Evolutionary conservation across 768 basidiomycete genomes (phyloP).

Genomic region (Hebeloma cylindrosporum): DNA sequence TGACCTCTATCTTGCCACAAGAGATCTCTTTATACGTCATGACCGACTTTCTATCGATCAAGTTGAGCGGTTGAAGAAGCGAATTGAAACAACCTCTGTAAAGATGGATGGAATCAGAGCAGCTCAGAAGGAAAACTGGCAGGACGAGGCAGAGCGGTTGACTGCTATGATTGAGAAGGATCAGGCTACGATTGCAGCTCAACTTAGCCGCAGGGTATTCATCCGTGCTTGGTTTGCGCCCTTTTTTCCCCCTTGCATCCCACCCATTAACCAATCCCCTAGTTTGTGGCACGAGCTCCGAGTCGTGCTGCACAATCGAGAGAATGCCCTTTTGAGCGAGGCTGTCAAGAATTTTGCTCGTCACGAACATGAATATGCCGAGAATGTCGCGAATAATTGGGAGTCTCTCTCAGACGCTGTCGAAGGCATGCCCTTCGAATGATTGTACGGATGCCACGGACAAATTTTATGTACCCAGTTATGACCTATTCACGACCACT

Average conservation of each 20-base stretch:
- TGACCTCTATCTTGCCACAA: constrained; percentile 83
- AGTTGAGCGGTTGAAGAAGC: constrained; percentile 84
- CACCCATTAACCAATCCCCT: constrained; percentile 10
- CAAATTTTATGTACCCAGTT: constrained; percentile 1
- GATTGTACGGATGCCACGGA: constrained; percentile 17
- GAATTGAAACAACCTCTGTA: constrained; percentile 71
- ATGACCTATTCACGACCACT: constrained; percentile 16
- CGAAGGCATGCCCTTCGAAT: constrained; percentile 86
- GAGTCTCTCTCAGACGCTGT: constrained; percentile 65
- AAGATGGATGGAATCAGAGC: constrained; percentile 76
- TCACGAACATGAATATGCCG: constrained; percentile 70
- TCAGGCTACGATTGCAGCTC: constrained; percentile 73
- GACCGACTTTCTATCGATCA: constrained; percentile 88
- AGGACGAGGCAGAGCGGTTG: constrained; percentile 79
- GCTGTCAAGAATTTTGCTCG: constrained; percentile 70
- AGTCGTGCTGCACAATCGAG: constrained; percentile 87
- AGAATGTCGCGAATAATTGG: constrained; percentile 72
- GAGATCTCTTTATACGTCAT: constrained; percentile 83
- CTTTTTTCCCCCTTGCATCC: not conserved
- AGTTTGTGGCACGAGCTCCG: constrained; percentile 91
- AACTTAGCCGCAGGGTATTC: constrained; percentile 79
- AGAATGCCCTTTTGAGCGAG: constrained; percentile 78
- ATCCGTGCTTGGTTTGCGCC: constrained; percentile 76
- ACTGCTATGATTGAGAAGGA: constrained; percentile 78
- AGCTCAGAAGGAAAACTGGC: constrained; percentile 79